phyloP scores from a whole-genome alignment of 345 rosid species.

The Streptanthus diversifolius region DNA sequence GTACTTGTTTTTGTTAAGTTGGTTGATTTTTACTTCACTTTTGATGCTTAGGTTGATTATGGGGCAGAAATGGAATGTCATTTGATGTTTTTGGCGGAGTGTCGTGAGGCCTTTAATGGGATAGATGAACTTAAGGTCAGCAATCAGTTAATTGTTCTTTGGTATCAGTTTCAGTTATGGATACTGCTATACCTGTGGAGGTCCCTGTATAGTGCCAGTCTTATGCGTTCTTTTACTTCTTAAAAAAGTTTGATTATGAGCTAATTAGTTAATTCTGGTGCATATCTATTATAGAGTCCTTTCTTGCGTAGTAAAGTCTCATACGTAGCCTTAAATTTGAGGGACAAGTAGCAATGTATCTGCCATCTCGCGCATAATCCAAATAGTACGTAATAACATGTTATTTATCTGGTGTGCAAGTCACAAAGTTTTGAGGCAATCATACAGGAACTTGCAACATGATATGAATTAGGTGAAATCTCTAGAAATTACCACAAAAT shows the following conservation, averaged over 20 bases:
- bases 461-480: background rate
- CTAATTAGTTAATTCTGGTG: background rate
- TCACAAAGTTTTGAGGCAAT: background rate
- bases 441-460: background rate
- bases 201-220: constrained; percentile 6
- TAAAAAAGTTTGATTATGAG: background rate
- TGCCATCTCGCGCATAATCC: background rate
- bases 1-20: constrained; percentile 18
- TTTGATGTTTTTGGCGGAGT: constrained; percentile 71
- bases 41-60: constrained; percentile 65
- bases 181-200: constrained; percentile 11
- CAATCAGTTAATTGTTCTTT: constrained; percentile 5
- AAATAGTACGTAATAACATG: background rate
- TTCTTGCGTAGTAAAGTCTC: background rate
- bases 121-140: constrained; percentile 70
- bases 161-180: background rate
- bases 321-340: background rate
- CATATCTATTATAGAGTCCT: background rate
- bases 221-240: background rate
- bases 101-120: constrained; percentile 74
- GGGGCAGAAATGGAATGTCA: constrained; percentile 64
- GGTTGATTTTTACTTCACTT: constrained; percentile 24
- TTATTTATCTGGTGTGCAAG: background rate
- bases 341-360: background rate
- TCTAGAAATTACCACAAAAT: background rate